A percentile compares a stretch with the other conserved stretches of the same genome.
These are phyloP conservation scores for Trifolium pratense DNA, from an alignment of 306 rosid species.

Conservation along the genomic window DNA sequence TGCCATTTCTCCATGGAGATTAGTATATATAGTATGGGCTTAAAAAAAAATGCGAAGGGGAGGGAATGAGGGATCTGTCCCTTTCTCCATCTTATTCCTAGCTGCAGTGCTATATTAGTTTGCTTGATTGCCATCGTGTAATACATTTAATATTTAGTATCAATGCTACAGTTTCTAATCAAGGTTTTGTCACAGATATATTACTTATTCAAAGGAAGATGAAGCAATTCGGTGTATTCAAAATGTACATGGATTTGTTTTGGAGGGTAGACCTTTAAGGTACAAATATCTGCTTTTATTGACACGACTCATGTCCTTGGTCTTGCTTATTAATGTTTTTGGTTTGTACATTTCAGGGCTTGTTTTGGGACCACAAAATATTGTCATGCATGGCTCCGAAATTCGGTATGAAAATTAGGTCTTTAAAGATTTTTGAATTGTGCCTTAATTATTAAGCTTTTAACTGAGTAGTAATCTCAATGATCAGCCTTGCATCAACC, in stretches of 20 bases:
- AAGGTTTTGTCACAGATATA: conserved; percentile 68
- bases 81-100: conserved; percentile 1
- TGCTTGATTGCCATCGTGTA: neutral
- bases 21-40: neutral
- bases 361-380: conserved; percentile 99
- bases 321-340: conserved; percentile 26
- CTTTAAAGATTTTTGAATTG: conserved; percentile 13
- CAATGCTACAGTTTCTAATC: conserved; percentile 8
- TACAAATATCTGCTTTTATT: conserved; percentile 37
- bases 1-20: neutral
- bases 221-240: conserved; percentile 99
- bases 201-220: conserved; percentile 92
- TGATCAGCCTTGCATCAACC: conserved; percentile 95
- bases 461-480: conserved; percentile 32
- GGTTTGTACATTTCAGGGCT: conserved; percentile 65
- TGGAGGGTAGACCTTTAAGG: conserved; percentile 94
- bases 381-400: conserved; percentile 99
- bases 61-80: neutral
- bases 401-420: conserved; percentile 66
- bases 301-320: neutral
- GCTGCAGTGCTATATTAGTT: neutral
- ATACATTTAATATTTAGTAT: neutral
- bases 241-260: conserved; percentile 96
- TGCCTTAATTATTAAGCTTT: conserved; percentile 27
- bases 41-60: neutral